A percentile compares a stretch with the other conserved stretches of the same genome.
Conservation (phyloP, 2,329 filamentous ascomycete genomes). For the Setomelanomma holmii region DNA sequence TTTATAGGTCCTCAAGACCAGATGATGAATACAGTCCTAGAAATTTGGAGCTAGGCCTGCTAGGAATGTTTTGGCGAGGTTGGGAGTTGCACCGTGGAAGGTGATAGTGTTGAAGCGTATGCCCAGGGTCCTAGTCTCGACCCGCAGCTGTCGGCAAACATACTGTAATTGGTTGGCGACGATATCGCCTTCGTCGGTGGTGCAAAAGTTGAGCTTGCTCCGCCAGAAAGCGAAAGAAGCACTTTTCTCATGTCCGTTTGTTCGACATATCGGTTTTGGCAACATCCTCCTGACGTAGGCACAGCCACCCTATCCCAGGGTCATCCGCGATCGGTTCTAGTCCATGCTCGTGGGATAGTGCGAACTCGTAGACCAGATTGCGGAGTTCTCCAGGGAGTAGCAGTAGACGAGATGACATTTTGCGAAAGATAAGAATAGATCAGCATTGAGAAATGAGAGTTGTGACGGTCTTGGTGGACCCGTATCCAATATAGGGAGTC, state of each 20-base stretch:
- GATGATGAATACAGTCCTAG: neutral
- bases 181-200: neutral
- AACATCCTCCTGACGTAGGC: too few species aligned
- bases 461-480: too few species aligned
- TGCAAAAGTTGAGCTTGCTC: too few species aligned
- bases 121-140: neutral
- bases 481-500: too few species aligned
- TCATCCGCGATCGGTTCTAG: neutral
- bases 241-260: too few species aligned
- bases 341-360: neutral
- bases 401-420: neutral
- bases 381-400: neutral
- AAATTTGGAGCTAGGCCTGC: neutral
- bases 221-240: too few species aligned
- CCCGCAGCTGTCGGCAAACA: neutral
- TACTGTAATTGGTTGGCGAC: neutral
- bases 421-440: too few species aligned
- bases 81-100: neutral
- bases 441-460: too few species aligned
- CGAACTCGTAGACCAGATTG: neutral
- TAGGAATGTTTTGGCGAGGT: neutral
- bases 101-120: neutral
- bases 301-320: neutral
- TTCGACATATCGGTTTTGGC: too few species aligned
- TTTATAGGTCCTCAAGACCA: neutral